Evolutionary conservation across 1,284 basidiomycete species (phyloP).

Genomic region (Ustilago loliicola): DNA sequence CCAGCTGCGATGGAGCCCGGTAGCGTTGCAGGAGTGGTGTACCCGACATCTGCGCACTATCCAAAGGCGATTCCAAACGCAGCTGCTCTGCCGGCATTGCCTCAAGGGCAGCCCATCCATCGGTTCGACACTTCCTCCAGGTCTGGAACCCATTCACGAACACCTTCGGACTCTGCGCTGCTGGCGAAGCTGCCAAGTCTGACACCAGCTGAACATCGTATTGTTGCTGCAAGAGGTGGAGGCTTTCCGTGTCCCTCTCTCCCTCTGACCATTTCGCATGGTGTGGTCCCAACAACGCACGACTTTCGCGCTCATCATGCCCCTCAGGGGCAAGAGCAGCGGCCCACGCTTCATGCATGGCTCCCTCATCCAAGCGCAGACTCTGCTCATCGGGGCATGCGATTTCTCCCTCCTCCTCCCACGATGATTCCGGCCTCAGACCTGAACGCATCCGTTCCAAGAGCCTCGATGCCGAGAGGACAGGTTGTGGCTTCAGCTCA

Average conservation of each 20-base stretch:
- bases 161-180: slow-evolving; percentile 18
- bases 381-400: slow-evolving; percentile 2
- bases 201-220: slow-evolving; percentile 16
- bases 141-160: slow-evolving; percentile 7
- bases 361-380: slow-evolving; percentile 6
- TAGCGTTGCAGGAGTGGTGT: not conserved
- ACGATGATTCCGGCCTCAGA: not conserved
- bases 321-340: not conserved
- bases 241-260: too few species aligned
- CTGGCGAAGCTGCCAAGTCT: slow-evolving; percentile 14
- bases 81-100: not conserved
- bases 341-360: not conserved
- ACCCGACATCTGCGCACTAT: not conserved
- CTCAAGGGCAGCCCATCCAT: not conserved
- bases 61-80: not conserved
- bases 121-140: not conserved
- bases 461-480: not conserved
- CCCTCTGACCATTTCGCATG: not conserved
- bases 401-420: not conserved
- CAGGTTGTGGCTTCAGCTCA: not conserved
- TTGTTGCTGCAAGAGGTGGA: slow-evolving; percentile 14
- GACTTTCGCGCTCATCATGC: not conserved
- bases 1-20: not conserved
- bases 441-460: not conserved
- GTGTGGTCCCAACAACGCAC: not conserved